Conservation (phyloP, 179 eudicot species). For the Beta lomatogona region DNA sequence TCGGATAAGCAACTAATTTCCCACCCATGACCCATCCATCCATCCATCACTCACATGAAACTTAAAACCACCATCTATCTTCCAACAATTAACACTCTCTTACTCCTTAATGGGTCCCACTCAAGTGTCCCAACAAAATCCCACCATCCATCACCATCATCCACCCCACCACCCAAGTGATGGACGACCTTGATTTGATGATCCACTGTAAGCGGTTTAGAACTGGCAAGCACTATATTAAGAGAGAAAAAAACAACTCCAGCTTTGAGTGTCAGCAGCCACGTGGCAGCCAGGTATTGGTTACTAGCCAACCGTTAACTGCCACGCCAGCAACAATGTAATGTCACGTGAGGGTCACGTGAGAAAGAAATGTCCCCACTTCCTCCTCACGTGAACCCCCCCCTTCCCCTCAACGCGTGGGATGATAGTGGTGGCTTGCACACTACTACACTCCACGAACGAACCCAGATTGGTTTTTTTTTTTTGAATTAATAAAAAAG, state of each 20-base stretch:
- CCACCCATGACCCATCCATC: slow-evolving; percentile 26
- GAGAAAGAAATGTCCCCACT: not conserved
- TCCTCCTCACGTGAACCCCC: slow-evolving; percentile 23
- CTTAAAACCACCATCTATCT: slow-evolving; percentile 24
- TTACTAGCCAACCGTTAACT: not conserved
- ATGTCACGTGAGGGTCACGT: slow-evolving; percentile 11
- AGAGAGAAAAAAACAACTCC: not conserved
- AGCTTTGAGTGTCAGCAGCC: slow-evolving; percentile 19
- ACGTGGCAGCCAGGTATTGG: slow-evolving; percentile 20
- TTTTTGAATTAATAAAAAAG: not conserved
- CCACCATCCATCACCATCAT: slow-evolving; percentile 19
- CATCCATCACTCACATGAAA: slow-evolving; percentile 34
- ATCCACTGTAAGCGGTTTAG: slow-evolving; percentile 1
- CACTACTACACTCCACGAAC: slow-evolving; percentile 23
- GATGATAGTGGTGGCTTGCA: slow-evolving; percentile 16
- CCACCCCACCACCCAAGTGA: not conserved
- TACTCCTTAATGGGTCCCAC: slow-evolving; percentile 19
- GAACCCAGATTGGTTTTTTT: not conserved
- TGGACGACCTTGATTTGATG: slow-evolving; percentile 26
- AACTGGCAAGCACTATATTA: not conserved
- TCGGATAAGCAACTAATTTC: slow-evolving; percentile 28
- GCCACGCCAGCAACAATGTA: not conserved
- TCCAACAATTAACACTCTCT: slow-evolving; percentile 21
- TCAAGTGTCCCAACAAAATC: not conserved
- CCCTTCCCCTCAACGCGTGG: slow-evolving; percentile 26